Conservation (phyloP, 2,329 filamentous ascomycete species). For the Diaporthe sp. region DNA sequence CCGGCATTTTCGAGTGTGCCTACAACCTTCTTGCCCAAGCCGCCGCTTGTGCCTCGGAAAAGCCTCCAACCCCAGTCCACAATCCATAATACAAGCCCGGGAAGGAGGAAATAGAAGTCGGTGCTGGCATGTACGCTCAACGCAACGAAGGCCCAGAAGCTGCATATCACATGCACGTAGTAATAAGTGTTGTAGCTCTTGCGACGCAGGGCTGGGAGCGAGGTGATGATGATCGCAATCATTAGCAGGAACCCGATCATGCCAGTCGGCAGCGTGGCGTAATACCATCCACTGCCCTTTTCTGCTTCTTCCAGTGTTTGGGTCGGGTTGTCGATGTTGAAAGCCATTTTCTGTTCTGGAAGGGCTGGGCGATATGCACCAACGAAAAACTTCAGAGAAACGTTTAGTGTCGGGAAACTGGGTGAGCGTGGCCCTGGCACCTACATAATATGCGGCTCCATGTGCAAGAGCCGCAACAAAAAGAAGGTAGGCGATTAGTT, state of each 20-base stretch:
- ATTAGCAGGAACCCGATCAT: constrained; percentile 29
- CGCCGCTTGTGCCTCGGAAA: constrained; percentile 32
- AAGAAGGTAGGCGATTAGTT: constrained; percentile 38
- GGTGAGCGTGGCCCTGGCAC: background rate
- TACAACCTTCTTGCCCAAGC: constrained; percentile 11
- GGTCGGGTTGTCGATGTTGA: constrained; percentile 41
- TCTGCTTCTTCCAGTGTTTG: constrained; percentile 38
- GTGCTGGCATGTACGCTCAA: constrained; percentile 42
- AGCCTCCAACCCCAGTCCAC: constrained; percentile 39
- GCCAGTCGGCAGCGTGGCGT: constrained; percentile 37
- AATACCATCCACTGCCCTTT: constrained; percentile 23
- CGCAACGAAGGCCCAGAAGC: constrained; percentile 32
- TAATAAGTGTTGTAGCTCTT: constrained; percentile 42
- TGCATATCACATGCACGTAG: constrained; percentile 39
- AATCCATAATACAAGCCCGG: constrained; percentile 38
- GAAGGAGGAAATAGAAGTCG: constrained; percentile 43
- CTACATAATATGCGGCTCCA: constrained; percentile 39
- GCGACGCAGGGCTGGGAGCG: constrained; percentile 39
- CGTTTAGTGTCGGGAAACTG: background rate
- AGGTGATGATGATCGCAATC: constrained; percentile 37
- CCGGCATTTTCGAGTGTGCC: constrained; percentile 37
- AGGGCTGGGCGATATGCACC: constrained; percentile 14
- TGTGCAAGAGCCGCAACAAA: constrained; percentile 34
- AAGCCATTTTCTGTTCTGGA: constrained; percentile 26
- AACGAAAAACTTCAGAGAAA: background rate